Conservation (phyloP, 192 early-diverging fungal genomes). For the Geranomyces variabilis region DNA sequence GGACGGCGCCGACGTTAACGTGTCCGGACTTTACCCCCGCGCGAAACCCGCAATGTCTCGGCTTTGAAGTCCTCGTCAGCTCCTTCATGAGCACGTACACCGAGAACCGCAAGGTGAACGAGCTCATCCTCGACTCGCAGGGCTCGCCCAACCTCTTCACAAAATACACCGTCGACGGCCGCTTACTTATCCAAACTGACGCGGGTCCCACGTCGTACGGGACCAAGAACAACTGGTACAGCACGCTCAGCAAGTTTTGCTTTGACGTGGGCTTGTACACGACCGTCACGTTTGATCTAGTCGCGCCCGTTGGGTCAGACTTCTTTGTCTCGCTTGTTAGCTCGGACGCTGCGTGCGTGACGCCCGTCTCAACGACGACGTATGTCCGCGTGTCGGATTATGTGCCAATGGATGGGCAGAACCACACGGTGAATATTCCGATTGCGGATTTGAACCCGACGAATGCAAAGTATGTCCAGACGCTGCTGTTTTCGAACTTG, state of each 20-base stretch:
- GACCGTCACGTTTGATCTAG: background rate
- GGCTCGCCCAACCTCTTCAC: background rate
- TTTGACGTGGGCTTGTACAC: background rate
- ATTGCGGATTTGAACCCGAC: conserved; percentile 6
- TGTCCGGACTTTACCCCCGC: background rate
- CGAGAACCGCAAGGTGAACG: background rate
- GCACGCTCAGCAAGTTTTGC: background rate
- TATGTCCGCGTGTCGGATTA: conserved; percentile 7
- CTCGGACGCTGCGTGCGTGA: background rate
- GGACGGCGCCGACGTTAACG: background rate
- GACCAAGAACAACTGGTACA: conserved; percentile 15
- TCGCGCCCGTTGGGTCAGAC: background rate
- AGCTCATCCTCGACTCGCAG: conserved; percentile 13
- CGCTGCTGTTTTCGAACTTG: background rate
- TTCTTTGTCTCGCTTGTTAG: background rate
- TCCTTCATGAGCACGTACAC: conserved; percentile 1
- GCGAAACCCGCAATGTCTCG: conserved; percentile 1
- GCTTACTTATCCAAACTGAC: background rate
- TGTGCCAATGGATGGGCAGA: background rate
- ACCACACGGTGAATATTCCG: background rate
- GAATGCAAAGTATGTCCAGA: conserved; percentile 1
- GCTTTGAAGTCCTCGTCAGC: conserved; percentile 1
- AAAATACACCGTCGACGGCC: background rate
- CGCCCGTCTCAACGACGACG: background rate
- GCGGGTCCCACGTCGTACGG: background rate